Base-by-base conservation (phyloP, 2,329 filamentous ascomycete genomes). In the Hypoxylon rubiginosum region DNA sequence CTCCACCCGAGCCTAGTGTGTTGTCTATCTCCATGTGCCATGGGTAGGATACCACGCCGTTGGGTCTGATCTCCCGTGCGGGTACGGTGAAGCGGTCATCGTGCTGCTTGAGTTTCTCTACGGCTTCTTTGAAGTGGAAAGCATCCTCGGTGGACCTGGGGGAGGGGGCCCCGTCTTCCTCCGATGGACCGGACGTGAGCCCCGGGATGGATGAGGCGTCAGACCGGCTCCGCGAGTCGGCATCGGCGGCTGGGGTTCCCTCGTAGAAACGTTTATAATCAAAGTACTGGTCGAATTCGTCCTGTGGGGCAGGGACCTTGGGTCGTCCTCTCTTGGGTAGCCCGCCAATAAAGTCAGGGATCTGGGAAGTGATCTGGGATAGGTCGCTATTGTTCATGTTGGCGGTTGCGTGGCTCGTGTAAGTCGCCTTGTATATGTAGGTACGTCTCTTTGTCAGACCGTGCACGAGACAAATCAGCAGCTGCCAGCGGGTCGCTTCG, bases 391-490 rank as follows among this genome's bases (percentile, higher is more conserved):
- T 67, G 68, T 65, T 68, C 73, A 75, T 75, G 68, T 70, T 74
- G 71, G 72, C 71, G 68, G 71, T 72, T 73, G 72, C 71, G 72
- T 75, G 73, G 74, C 68, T 71, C 74, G 71, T 76, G 74, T 76
- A 76, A 76, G 74, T 75, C 73, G 72, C 72, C 68, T 73, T 73
- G 68, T 70, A 69, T 70, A 72, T 70, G 72, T 73, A 72, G 68
- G 73, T 73, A 75, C 71, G 67, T 73, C 72, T 68, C 72, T 73
- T 74, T 75, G 73, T 75, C 74, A 74, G 74, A 74, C 73, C 71
- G 69, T 73, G 73, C 69, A 71, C 72, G 74, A 75, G 71, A 75
- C 74, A 74, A 76, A 76, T 76, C 74, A 76, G 73, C 74, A 73
- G 64, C 64, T 68, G 70, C 68, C 69, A 73, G 74, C 74, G 74